Evolutionary conservation across 345 rosid species (phyloP), one percentile per base, ranked within the genome.

Genomic region (Salix exigua): DNA sequence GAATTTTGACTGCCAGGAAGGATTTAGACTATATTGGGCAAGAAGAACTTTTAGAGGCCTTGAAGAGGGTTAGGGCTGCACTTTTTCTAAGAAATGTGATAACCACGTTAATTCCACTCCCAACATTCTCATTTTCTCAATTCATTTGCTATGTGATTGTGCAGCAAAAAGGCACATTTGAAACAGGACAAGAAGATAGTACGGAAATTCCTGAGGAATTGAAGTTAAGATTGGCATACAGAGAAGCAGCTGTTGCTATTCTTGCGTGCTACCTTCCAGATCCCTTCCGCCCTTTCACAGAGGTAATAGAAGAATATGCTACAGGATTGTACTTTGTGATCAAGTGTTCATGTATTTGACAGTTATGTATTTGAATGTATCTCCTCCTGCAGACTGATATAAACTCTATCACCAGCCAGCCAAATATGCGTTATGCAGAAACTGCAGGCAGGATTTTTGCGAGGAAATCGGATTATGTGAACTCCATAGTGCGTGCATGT

Each of bases 141-240:
- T 75, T 73, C 66, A 23, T 81, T 74, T 78, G 28, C 76, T 71
- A 21, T 76, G 31, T 68, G 42, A 75, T 77, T 80, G 28, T 83
- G 75, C 92, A 95, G 99, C 97, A 95, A 95, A 87, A 88, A 81
- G 99, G 97, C 11, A 95, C 97, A 64, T 95, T 90, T 86, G 97
- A 91, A 81, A 95, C 97, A 33, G 97, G 99, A 70, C 94, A 90
- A 86, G 99, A 95, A 86, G 99, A 95, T 75, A 88, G 92, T 77
- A 81, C 88, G 42, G 93, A 88, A 79, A 85, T 95, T 75, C 96
- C 99, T 13, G 93, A 90, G 80, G 99, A 95, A 73, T 37, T 95
- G 73, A 89, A 88, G 81, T 82, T 92, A 87, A 88, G 98, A 86
- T 81, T 94, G 75, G 99, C 97, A 71, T 92, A 95, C 73, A 80